Base-by-base conservation (phyloP, 2,329 filamentous ascomycete genomes). In the Botrytis paeoniae region DNA sequence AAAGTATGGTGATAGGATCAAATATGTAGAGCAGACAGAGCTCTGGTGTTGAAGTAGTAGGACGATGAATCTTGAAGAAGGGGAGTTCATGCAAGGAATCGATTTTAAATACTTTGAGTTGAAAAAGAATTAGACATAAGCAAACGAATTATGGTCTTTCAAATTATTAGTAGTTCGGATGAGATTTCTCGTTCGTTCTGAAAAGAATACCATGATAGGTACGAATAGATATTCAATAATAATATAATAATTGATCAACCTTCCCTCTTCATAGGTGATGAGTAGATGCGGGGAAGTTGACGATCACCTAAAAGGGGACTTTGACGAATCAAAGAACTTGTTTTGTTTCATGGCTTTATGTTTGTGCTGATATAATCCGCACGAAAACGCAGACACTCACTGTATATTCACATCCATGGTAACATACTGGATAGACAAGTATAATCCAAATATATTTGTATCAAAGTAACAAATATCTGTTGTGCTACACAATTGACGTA, bases 221-320 rank as follows among this genome's bases (percentile, higher is more conserved):
- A 65, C 45, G 45, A 25, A 48, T 25, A 25, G 22, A 4, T 51
- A 51, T n/a, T n/a, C 4, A 7, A 39, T 4, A 6, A 39, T 10
- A 7, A 43, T 43, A 29, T 51, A 3, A 48, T 4, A 10, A 10
- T 14, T 20, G 29, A 6, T 51, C 32, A 54, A 51, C 9, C 4
- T 39, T 22, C n/a, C 37, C 8, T 63, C 32, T 43, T 66, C 32
- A 16, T 51, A 22, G 29, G 12, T 51, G 18, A 51, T 66, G 10
- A 18, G 25, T 41, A 41, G 25, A 29, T 71, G 69, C 69, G 69
- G 69, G 69, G 69, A 71, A 71, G 54, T 57, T 51, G 69, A 37
- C 35, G 60, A 71, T 71, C 32, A 54, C 29, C 25, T 35, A 51
- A 25, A 45, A 35, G 35, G 35, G 41, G 32, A 20, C 18, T 32